Percentiles rank a stretch among this genome's conserved stretches.
Evolutionary conservation across 495 filamentous ascomycete genomes (phyloP).

Genomic region (Aspergillus mulundensis): DNA sequence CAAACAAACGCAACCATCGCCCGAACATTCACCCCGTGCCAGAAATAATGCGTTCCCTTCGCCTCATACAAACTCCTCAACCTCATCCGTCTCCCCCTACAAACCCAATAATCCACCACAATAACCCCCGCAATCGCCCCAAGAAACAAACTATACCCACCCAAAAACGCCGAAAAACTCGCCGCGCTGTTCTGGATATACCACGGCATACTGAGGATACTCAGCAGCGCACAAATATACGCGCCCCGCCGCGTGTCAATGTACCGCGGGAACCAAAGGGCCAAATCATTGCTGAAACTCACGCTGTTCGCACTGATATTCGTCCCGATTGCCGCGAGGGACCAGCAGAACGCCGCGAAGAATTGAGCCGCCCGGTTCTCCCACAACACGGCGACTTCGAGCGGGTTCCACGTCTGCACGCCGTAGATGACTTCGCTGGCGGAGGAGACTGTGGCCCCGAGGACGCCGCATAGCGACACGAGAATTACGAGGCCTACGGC

Average conservation of each 20-base stretch:
- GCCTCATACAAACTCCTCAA: constrained; percentile 35
- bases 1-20: constrained; percentile 34
- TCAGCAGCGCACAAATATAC: constrained; percentile 20
- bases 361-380: constrained; percentile 52
- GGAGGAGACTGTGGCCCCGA: constrained; percentile 50
- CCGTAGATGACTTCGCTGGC: constrained; percentile 52
- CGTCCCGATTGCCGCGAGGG: constrained; percentile 52
- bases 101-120: constrained; percentile 44
- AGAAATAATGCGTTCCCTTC: constrained; percentile 43
- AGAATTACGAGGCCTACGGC: constrained; percentile 56
- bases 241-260: constrained; percentile 54
- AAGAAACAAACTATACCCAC: constrained; percentile 44
- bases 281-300: constrained; percentile 56
- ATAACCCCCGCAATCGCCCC: constrained; percentile 45
- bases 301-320: constrained; percentile 59
- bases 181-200: constrained; percentile 44
- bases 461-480: constrained; percentile 49
- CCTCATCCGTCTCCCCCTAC: constrained; percentile 30
- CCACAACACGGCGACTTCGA: constrained; percentile 49
- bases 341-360: constrained; percentile 49
- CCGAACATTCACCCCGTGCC: constrained; percentile 36
- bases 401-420: constrained; percentile 52
- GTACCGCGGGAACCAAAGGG: constrained; percentile 53
- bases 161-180: constrained; percentile 41
- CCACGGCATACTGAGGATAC: constrained; percentile 46